Conservation (phyloP, 805 yeast genomes). For the Danielia oregonensis region DNA sequence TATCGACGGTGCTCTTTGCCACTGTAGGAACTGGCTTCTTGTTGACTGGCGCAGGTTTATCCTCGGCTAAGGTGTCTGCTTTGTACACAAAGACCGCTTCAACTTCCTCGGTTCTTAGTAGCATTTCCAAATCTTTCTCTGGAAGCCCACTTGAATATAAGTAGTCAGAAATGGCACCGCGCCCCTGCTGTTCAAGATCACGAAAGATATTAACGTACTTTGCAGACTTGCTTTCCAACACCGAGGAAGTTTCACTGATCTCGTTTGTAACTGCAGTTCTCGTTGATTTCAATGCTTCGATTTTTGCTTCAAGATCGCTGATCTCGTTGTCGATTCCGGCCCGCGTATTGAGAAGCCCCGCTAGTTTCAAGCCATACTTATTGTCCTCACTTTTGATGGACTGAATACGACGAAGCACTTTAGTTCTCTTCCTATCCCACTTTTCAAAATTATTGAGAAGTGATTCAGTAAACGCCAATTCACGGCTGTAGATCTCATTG, state of each 20-base stretch:
- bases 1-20: neutral
- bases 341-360: constrained; percentile 30
- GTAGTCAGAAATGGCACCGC: constrained; percentile 25
- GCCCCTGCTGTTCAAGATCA: constrained; percentile 37
- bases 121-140: constrained; percentile 2
- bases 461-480: constrained; percentile 24
- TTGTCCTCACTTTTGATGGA: constrained; percentile 38
- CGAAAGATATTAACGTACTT: constrained; percentile 40
- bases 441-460: constrained; percentile 27
- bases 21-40: too few species aligned
- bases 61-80: neutral
- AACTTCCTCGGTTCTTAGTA: constrained; percentile 10
- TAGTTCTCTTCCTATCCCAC: constrained; percentile 40
- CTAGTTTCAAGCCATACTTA: constrained; percentile 41
- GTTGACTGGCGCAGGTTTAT: neutral
- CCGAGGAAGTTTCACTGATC: constrained; percentile 44
- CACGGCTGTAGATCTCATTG: constrained; percentile 43
- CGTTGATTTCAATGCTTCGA: constrained; percentile 31
- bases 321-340: constrained; percentile 36
- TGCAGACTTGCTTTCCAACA: constrained; percentile 46
- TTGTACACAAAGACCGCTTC: constrained; percentile 3
- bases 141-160: constrained; percentile 11
- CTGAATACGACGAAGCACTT: constrained; percentile 31
- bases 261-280: constrained; percentile 34
- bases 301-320: constrained; percentile 29